A percentile compares a stretch with the other conserved stretches of the same genome.
Evolutionary conservation across 371 early-diverging fungal species (phyloP).

Genomic region (Massospora cicadina): DNA sequence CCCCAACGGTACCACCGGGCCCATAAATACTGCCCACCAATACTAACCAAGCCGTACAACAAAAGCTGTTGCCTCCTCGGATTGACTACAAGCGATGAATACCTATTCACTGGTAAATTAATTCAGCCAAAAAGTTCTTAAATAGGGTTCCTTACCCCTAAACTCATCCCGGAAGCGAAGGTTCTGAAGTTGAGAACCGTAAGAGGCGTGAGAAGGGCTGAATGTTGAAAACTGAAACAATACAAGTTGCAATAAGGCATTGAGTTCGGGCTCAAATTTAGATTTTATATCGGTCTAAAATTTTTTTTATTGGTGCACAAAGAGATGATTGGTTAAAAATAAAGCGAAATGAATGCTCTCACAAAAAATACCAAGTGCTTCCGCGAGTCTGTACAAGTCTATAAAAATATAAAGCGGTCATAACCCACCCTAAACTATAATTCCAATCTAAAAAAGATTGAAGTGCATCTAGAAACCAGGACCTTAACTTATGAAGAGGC

Average conservation of each 20-base stretch:
- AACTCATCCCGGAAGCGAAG: background rate
- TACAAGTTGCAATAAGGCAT: background rate
- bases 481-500: too few relatives aligned
- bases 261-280: background rate
- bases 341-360: too few relatives aligned
- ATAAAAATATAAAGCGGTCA: too few relatives aligned
- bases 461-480: too few relatives aligned
- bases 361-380: too few relatives aligned
- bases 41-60: background rate
- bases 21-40: slow-evolving; percentile 6
- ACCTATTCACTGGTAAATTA: background rate
- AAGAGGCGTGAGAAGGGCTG: background rate
- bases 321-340: too few relatives aligned
- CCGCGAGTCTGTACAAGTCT: too few relatives aligned
- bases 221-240: background rate
- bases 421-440: too few relatives aligned
- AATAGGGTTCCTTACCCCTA: background rate
- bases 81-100: background rate
- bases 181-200: background rate
- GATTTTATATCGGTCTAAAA: slow-evolving; percentile 3
- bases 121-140: background rate
- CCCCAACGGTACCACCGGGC: background rate
- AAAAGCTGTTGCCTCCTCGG: background rate
- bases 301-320: too few relatives aligned
- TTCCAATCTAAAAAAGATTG: too few relatives aligned